Base-by-base conservation (phyloP, 345 rosid species). In the Populus alba region DNA sequence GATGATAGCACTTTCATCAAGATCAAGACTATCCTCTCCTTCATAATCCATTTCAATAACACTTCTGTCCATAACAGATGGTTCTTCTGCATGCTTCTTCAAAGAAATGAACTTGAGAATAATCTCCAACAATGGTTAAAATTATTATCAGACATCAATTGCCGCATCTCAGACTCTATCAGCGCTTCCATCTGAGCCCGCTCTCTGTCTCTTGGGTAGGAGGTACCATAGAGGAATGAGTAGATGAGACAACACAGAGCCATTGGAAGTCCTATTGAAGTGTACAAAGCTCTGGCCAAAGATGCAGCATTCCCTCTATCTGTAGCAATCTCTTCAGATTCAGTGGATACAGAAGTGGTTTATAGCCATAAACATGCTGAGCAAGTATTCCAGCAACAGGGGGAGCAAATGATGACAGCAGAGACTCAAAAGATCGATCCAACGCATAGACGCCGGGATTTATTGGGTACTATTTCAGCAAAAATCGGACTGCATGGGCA, bases 391-490 rank as follows among this genome's bases (percentile, higher is more conserved):
- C 97, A 45, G 93, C 95, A 15, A 89, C 33, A 13, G 97, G 98
- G 51, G 97, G 98, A 76, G 98, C 95, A 74, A 95, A 95, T 7
- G 94, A 93, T 68, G 98, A 86, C 38, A 93, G 86, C 45, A 93
- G 68, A 6, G 98, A 89, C 85, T 93, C 97, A 53, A 95, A 90
- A 4, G 95, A 93, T 59, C 90, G 77, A 77, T 92, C 98, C 86
- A 93, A 55, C 1, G 98, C 97, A 76, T 92, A 93, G 29, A 95
- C 89, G 53, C 94, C 94, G 85, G 63, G 97, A 85, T 75, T 79
- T 95, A 87, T 90, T 94, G 6, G 97, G 95, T 27, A 95, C 97
- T 37, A 95, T 93, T 85, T 95, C 98, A 70, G 97, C 97, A 80
- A 93, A 93, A 67, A 93, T 93, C 6, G 98, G 97, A 79, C 98